phyloP scores from a whole-genome alignment of 2,329 filamentous ascomycete species.

The Parastagonospora avenae region DNA sequence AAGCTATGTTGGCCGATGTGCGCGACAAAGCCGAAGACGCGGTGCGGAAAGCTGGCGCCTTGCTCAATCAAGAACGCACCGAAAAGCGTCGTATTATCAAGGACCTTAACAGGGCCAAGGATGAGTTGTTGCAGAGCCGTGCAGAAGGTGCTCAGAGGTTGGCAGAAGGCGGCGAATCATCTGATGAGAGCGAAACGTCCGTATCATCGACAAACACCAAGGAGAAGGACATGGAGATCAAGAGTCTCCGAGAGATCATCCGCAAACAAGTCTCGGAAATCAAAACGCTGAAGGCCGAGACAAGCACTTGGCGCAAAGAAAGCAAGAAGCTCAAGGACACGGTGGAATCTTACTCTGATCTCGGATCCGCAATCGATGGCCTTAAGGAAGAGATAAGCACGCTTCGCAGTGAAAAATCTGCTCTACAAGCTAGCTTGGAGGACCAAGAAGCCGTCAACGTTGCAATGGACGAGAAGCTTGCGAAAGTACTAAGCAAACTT shows the following conservation, averaged over 20 bases:
- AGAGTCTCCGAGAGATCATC: slow-evolving; percentile 31
- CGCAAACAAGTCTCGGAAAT: slow-evolving; percentile 30
- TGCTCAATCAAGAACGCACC: slow-evolving; percentile 40
- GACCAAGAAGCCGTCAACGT: slow-evolving; percentile 35
- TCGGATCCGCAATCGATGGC: slow-evolving; percentile 7
- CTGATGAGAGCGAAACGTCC: slow-evolving; percentile 16
- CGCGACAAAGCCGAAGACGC: slow-evolving; percentile 44
- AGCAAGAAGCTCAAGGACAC: slow-evolving; percentile 11
- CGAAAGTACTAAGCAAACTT: slow-evolving; percentile 30
- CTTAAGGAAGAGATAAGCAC: slow-evolving; percentile 13
- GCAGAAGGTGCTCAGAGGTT: slow-evolving; percentile 13
- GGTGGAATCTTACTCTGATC: slow-evolving; percentile 1
- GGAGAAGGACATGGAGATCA: slow-evolving; percentile 33
- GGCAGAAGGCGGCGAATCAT: slow-evolving; percentile 13
- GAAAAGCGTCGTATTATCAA: slow-evolving; percentile 36
- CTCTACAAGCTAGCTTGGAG: slow-evolving; percentile 24
- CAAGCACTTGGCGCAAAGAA: slow-evolving; percentile 23
- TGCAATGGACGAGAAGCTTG: slow-evolving; percentile 41
- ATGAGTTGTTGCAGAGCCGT: slow-evolving; percentile 28
- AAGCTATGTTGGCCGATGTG: slow-evolving; percentile 32
- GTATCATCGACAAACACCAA: slow-evolving; percentile 12
- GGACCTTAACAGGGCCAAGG: slow-evolving; percentile 30
- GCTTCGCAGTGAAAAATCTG: slow-evolving; percentile 22
- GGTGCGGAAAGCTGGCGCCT: slow-evolving; percentile 36
- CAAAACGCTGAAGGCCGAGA: slow-evolving; percentile 31